Evolutionary conservation across 2,329 filamentous ascomycete species (phyloP).

Genomic region (Diaporthe humulicola): DNA sequence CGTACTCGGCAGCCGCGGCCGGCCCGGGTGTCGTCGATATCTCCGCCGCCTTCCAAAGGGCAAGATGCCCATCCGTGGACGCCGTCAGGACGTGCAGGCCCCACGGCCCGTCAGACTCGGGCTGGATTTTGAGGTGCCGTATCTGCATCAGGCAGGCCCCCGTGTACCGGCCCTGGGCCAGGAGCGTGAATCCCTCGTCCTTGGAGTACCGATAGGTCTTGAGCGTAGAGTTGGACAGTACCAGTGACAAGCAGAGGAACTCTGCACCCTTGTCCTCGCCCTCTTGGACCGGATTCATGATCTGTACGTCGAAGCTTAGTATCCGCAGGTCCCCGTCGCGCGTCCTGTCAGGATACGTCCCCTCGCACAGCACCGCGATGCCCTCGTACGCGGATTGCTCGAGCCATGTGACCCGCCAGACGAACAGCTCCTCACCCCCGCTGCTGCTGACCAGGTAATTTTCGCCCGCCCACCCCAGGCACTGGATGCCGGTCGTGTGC

Average conservation of each 20-base stretch:
- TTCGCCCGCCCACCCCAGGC: constrained; percentile 80
- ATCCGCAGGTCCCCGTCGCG: constrained; percentile 79
- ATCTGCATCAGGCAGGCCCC: constrained; percentile 82
- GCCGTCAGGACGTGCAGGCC: constrained; percentile 70
- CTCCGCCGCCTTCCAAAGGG: constrained; percentile 63
- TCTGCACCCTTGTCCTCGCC: constrained; percentile 41
- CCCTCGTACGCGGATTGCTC: constrained; percentile 60
- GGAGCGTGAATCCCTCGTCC: constrained; percentile 58
- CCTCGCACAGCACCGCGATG: constrained; percentile 70
- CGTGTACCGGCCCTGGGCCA: constrained; percentile 72
- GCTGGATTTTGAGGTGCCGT: constrained; percentile 54
- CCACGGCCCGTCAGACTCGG: constrained; percentile 40
- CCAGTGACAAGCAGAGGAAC: constrained; percentile 75
- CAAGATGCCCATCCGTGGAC: constrained; percentile 85
- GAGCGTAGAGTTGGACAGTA: constrained; percentile 86
- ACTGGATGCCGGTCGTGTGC: constrained; percentile 88
- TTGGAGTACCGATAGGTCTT: constrained; percentile 68
- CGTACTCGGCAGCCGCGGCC: constrained; percentile 42
- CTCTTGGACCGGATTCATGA: constrained; percentile 38
- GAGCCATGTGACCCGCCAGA: constrained; percentile 78
- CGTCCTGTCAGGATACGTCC: constrained; percentile 63
- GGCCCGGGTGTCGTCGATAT: neutral
- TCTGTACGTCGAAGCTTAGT: constrained; percentile 78
- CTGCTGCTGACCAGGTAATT: constrained; percentile 86
- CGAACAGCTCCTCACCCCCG: constrained; percentile 89